Evolutionary conservation across 768 basidiomycete genomes (phyloP), one percentile per base, ranked within the genome.

Genomic region (Leccinum pellstonianum): DNA sequence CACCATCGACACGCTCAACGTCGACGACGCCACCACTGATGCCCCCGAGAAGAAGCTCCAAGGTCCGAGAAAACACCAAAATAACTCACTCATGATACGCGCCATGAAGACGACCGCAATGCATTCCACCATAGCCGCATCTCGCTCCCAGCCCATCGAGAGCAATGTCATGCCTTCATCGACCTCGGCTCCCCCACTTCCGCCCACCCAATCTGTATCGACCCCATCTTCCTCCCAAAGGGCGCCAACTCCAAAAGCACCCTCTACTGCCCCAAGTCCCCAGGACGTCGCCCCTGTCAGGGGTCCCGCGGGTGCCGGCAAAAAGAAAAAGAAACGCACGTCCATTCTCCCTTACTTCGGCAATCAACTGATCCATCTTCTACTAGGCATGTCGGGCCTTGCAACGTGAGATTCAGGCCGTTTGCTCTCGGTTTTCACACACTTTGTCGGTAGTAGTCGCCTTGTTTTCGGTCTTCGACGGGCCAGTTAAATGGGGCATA

Each of bases 81-180:
- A 92, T 68, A 84, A 79, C 58, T 76, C 81, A 64, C 79, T 91
- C 21, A 79, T 93, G 63, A 75, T 85, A 67, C 86, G 88, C 61
- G 92, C 92, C 8, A 90, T 94, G 90, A 83, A 80, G 63, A 83
- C 89, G 4, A 91, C 91, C 1, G 90, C 89, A 6, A 76, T 81
- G 51, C 90, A 92, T 64, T 82, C 90, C 19, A 84, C 77, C 62
- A 77, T 79, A 61, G 75, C 83, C 0, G 79, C 85, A 57, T 75
- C 81, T 35, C 77, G 70, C 62, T 62, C 74, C 19, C 74, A 73
- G 11, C 70, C 73, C 27, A 38, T 58, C 6, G 75, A 70, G 49
- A 62, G 68, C 25, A 75, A 75, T 17, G 55, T 58, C 54, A 52
- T 61, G n/a, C 61, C 67, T 6, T 63, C 75, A 5, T 33, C 52